Evolutionary conservation across 192 early-diverging fungal genomes (phyloP).

Genomic region (Rhizophagus prolifer): DNA sequence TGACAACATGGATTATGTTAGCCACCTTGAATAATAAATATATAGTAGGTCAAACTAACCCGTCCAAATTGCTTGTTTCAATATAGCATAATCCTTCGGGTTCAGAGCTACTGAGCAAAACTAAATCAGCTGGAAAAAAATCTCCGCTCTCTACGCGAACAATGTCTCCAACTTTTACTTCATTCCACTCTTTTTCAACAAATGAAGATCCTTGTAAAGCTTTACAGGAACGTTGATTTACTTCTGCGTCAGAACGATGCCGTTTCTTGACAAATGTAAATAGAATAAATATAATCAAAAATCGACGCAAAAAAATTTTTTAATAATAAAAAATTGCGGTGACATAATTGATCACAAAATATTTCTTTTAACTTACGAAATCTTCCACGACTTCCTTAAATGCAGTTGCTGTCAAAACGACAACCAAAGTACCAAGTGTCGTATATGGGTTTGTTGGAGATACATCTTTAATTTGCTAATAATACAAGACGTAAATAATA

Average conservation of each 20-base stretch:
- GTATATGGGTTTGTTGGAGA: constrained; percentile 91
- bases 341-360: background rate
- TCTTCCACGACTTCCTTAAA: constrained; percentile 96
- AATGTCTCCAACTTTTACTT: constrained; percentile 91
- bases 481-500: background rate
- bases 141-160: constrained; percentile 84
- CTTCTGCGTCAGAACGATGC: constrained; percentile 71
- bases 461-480: constrained; percentile 91
- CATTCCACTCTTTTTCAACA: constrained; percentile 74
- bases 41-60: constrained; percentile 46
- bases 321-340: background rate
- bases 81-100: constrained; percentile 97
- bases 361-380: constrained; percentile 41
- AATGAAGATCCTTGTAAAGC: constrained; percentile 65
- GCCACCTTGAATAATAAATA: background rate
- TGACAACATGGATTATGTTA: constrained; percentile 4
- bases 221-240: constrained; percentile 66
- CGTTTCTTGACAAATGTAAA: constrained; percentile 50
- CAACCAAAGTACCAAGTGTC: constrained; percentile 77
- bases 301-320: background rate
- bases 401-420: constrained; percentile 87
- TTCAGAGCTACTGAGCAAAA: constrained; percentile 87
- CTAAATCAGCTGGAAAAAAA: constrained; percentile 89
- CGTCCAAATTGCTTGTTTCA: constrained; percentile 97
- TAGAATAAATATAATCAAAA: background rate